Evolutionary conservation across 768 basidiomycete genomes (phyloP), one percentile per base, ranked within the genome.

Genomic region (Podaxis sp.): DNA sequence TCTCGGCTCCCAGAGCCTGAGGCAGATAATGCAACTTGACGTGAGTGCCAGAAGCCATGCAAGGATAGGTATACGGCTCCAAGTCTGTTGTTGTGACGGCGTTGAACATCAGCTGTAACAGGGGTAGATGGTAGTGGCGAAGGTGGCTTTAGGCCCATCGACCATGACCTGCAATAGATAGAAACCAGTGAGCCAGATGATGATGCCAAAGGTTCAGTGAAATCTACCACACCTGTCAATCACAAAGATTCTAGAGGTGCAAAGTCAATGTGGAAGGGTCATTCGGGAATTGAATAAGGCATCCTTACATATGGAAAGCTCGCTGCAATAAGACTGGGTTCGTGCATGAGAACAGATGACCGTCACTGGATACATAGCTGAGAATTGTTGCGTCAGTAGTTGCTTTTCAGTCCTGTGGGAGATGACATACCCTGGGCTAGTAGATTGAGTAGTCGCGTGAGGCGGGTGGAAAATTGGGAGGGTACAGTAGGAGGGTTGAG

Each of bases 21-120:
- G 17, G 72, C 72, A 4, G 68, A 67, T n/a, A 78, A 56, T 2
- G 80, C 79, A 15, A 76, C 71, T 11, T 78, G 74, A 2, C 86
- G 78, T 0, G 87, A 79, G 12, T 72, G 64, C 86, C 87, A 88
- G 67, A 88, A 88, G 15, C 75, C 73, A 59, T 84, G 69, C 7
- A 87, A 66, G 0, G 86, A 80, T 0, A 85, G 82, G 40, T 81
- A 82, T 0, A 87, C 87, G 0, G 86, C 85, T 0, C 86, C 86
- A n/a, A 86, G 76, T 36, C 86, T 73, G 64, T 88, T 82, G 62
- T 84, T 69, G 44, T 74, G 72, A 0, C 58, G 65, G 12, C 68
- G 69, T 15, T 40, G 26, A 28, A 62, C 56, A 4, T 36, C 15
- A 15, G 53, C 54, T 17, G 61, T 62, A 8, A 62, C 61, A 4